Evolutionary conservation across 2,329 filamentous ascomycete species (phyloP), one percentile per base, ranked within the genome.

Genomic region (Nakataea oryzae): DNA sequence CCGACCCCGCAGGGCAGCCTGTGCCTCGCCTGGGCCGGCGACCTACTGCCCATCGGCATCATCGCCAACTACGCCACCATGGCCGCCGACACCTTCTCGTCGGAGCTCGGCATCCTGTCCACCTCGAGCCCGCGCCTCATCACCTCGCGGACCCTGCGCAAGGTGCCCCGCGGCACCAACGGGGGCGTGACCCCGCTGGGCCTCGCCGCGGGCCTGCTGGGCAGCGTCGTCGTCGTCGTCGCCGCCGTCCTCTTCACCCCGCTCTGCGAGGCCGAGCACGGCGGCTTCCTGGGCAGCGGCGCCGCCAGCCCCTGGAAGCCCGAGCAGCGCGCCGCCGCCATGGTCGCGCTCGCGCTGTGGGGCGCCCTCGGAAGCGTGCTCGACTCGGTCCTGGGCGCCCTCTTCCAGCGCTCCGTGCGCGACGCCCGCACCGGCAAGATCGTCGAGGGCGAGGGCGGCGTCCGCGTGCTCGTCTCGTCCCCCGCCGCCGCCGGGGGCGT

Each of bases 71-170:
- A 99, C 70, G 93, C 92, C 29, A 90, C 91, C 59, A 92, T 96
- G 12, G 86, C 91, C 26, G 91, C 93, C 59, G 95, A 99, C 73
- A 99, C 95, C 0, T 95, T 97, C 73, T 93, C 90, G 63, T 96
- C 92, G 13, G 95, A 99, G 77, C 86, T 99, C 26, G 95, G 95
- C 17, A 99, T 99, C 62, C 80, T 99, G 14, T 89, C 93, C 8
- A 84, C 81, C 63, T 82, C 82, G 28, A 78, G 84, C 57, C 95
- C 95, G 11, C 86, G 93, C 47, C 84, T 99, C 50, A 93, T 99
- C 71, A 97, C 91, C 4, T 93, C 90, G 17, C 85, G 82, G 21
- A 86, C 76, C 5, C 81, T 95, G 69, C 87, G 89, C 63, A 82
- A 85, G 66, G 95, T 97, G 0, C 93, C 95, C 0, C 88, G 85